Evolutionary conservation across 345 rosid genomes (phyloP), one percentile per base, ranked within the genome.

Genomic region (Citrus glauca): DNA sequence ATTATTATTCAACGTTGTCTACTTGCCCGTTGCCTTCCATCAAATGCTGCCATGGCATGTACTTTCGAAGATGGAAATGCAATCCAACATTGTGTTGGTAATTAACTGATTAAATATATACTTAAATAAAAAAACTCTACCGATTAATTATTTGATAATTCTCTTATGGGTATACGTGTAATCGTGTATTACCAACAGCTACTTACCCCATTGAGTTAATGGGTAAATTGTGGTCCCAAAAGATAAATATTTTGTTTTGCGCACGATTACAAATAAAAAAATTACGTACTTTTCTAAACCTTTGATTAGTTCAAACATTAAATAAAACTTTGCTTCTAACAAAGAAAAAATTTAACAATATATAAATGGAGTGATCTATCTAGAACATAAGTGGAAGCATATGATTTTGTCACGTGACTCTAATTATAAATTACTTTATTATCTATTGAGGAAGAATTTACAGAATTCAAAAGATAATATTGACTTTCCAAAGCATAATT

Each of bases 321-420:
- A 53, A 53, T 16, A 53, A 53, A 17, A 53, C 57, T 53, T 53
- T 19, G 57, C 57, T 53, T 53, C 57, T 53, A 53, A 53, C 57
- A 5, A 53, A 53, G 7, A 53, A 16, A 53, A 53, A 53, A 5
- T 1, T 11, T 13, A 13, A 53, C 2, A 50, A 53, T 16, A 53
- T 19, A 53, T 4, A 53, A 53, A 53, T 19, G 22, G 2, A 53
- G 22, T 17, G 22, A 53, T 53, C 57, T 53, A 35, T 24, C 9
- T 9, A 19, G 24, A 71, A 57, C 24, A 64, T 27, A 2, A 27
- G 53, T 19, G 9, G 24, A 32, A 48, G 42, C 40, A 33, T 71
- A 4, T 17, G 1, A 78, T 32, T 63, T 32, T 65, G 55, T 56
- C 80, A 55, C 69, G 73, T 80, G 82, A 37, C 64, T 42, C 13